Evolutionary conservation across 2,329 filamentous ascomycete genomes (phyloP).

Genomic region (Fusarium miscanthi): DNA sequence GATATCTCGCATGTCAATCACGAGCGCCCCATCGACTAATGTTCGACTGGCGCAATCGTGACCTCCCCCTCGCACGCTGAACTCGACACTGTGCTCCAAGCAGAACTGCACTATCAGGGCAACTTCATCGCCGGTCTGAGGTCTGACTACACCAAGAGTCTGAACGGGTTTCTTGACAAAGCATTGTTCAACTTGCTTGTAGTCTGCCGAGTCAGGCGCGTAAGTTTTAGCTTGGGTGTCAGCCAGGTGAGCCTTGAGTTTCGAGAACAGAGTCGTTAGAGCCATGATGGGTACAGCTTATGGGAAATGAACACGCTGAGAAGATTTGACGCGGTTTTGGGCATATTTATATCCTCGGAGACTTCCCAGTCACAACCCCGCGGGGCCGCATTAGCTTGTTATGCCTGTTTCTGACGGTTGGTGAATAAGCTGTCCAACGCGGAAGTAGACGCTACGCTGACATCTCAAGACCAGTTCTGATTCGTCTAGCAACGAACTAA

Average conservation of each 20-base stretch:
- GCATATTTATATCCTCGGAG: neutral
- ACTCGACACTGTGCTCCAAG: neutral
- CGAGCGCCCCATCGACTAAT: neutral
- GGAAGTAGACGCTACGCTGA: neutral
- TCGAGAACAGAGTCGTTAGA: rapidly evolving
- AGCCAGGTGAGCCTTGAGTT: neutral
- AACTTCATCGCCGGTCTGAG: neutral
- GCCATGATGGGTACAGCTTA: neutral
- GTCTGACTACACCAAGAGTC: neutral
- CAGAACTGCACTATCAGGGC: neutral
- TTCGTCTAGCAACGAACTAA: neutral
- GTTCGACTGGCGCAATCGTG: slow-evolving; percentile 17
- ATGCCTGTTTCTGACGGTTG: neutral
- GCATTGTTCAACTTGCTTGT: neutral
- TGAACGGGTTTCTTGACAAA: slow-evolving; percentile 7
- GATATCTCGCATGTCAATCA: slow-evolving; percentile 34
- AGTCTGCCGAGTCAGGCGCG: slow-evolving; percentile 23
- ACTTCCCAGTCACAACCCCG: rapidly evolving
- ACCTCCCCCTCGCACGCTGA: slow-evolving; percentile 9
- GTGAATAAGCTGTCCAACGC: neutral
- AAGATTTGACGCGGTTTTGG: rapidly evolving
- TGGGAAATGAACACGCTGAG: rapidly evolving
- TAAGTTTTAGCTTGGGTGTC: neutral
- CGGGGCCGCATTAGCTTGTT: rapidly evolving
- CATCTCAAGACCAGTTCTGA: rapidly evolving